These are phyloP conservation scores for Cutaneotrichosporon dermatis DNA, from an alignment of 1,284 basidiomycete genomes.

Conservation along the genomic window DNA sequence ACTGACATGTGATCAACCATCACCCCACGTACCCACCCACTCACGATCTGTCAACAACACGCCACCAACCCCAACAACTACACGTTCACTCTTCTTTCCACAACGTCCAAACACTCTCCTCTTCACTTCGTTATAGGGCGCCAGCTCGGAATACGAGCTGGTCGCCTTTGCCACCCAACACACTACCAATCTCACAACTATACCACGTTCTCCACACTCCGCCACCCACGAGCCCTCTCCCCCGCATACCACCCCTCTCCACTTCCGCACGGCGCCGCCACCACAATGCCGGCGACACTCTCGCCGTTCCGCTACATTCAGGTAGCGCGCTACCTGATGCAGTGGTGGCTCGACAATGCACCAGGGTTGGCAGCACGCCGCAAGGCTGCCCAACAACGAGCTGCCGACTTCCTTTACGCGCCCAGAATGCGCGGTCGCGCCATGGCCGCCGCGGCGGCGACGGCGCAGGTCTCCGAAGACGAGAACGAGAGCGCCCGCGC, in stretches of 20 bases:
- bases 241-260: no score
- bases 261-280: no score
- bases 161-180: conserved; percentile 6
- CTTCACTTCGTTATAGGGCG: background rate
- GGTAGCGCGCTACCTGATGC: conserved; percentile 37
- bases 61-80: background rate
- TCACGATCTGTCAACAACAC: background rate
- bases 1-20: background rate
- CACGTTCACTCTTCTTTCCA: background rate
- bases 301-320: conserved; percentile 43
- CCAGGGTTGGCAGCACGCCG: conserved; percentile 22
- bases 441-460: conserved; percentile 2
- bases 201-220: no score
- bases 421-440: conserved; percentile 4
- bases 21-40: background rate
- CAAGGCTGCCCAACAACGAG: conserved; percentile 24
- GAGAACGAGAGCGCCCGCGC: background rate
- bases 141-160: conserved; percentile 4
- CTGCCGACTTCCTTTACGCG: conserved; percentile 14
- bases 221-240: conserved; percentile 3
- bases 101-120: background rate
- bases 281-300: conserved; percentile 34
- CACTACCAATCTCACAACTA: background rate
- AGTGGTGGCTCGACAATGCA: conserved; percentile 37
- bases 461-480: background rate